Base-by-base conservation (phyloP, 768 basidiomycete genomes). In the Suillus subluteus region DNA sequence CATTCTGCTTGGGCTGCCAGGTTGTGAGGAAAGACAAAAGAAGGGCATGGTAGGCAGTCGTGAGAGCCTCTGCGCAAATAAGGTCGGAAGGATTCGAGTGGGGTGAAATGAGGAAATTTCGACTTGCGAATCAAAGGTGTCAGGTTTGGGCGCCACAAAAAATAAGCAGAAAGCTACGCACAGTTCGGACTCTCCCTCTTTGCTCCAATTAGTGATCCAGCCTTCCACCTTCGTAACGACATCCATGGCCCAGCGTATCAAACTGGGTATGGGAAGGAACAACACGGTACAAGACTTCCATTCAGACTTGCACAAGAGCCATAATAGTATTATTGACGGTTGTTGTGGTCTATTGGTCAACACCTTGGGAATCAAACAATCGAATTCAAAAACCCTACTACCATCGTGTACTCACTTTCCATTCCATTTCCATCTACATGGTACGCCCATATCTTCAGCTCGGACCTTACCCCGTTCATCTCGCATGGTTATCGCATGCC, bases 11-110 rank as follows among this genome's bases (percentile, higher is more conserved):
- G 16, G 85, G 77, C 3, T 84, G 78, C 87, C 87, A 91, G 32
- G 86, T 85, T 43, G 74, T 79, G 62, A 94, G 79, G 3, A 84
- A 82, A 15, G 89, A 84, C 55, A 83, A 83, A 13, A 93, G 72
- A 52, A 94, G 82, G 6, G 90, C 86, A 71, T 92, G 86, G 73
- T 93, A 94, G 4, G 83, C 84, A 16, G 88, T 89, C 15, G 86
- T 85, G 43, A 94, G 82, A 30, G 84, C 78, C 72, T 88, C 89
- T 64, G 83, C 72, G 63, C 79, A 84, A 41, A 79, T 80, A 6
- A 84, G 76, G 76, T 88, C 84, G 65, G 83, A 78, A 23, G 85
- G 84, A 74, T 86, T 87, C 66, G 84, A 84, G 75, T 92, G 91
- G 41, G 86, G 83, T 62, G 82, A 78, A 73, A 83, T 79, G 70